phyloP scores from a whole-genome alignment of 306 rosid species.

The Geum urbanum region DNA sequence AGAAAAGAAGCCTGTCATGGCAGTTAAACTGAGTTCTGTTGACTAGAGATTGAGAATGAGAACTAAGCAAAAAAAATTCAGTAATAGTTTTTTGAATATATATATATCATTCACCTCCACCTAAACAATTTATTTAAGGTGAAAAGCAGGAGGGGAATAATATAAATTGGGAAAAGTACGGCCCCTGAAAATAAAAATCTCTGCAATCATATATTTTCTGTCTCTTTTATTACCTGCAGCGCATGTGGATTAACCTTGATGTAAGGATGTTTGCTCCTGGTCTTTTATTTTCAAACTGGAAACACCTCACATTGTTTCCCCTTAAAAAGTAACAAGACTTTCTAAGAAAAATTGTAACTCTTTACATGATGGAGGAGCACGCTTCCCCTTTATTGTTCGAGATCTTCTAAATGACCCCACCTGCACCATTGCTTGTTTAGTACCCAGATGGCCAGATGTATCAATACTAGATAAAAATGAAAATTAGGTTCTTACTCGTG shows the following conservation, averaged over 20 bases:
- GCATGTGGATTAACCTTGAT: background rate
- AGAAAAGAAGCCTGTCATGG: background rate
- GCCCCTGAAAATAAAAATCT: background rate
- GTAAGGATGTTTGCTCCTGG: background rate
- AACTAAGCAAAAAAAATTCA: background rate
- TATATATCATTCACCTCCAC: background rate
- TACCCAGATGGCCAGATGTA: slow-evolving; percentile 6
- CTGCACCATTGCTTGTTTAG: slow-evolving; percentile 49
- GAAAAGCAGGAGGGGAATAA: background rate
- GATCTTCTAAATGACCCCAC: slow-evolving; percentile 82
- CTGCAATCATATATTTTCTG: background rate
- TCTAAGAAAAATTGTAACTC: slow-evolving; percentile 43
- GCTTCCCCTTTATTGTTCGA: slow-evolving; percentile 82
- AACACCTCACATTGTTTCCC: slow-evolving; percentile 8
- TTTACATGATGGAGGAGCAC: slow-evolving; percentile 67
- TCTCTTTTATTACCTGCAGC: background rate
- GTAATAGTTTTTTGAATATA: background rate
- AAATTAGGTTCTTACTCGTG: slow-evolving; percentile 46
- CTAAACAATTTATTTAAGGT: too few species aligned
- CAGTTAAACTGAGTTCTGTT: background rate
- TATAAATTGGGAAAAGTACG: background rate
- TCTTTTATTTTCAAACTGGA: background rate
- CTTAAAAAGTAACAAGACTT: slow-evolving; percentile 2
- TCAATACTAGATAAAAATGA: slow-evolving; percentile 2
- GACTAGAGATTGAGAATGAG: background rate